Evolutionary conservation across 306 rosid genomes (phyloP), one percentile per base, ranked within the genome.

Genomic region (Castanea crenata): DNA sequence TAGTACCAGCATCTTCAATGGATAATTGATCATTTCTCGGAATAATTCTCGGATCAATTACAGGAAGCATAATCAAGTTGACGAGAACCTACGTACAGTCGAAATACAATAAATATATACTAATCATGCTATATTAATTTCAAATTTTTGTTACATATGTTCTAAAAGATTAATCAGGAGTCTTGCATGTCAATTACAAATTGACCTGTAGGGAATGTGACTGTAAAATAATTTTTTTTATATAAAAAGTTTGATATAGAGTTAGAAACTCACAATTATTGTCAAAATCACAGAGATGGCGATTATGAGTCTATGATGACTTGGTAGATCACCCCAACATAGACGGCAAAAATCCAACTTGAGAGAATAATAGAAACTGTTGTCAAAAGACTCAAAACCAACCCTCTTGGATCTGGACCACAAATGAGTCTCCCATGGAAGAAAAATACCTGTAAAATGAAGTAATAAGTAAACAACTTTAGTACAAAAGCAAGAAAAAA

Each of bases 331-430:
- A 61, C 72, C 55, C 80, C 85, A 25, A 83, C 67, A 54, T 81
- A 78, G 27, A 44, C 14, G 62, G 68, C 68, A 73, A 83, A 83
- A 51, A 81, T 78, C 84, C 84, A 81, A 83, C 85, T 78, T 20
- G 86, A 67, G 35, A 86, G 79, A 73, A 83, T 18, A 51, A 83
- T 54, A 8, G 84, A 83, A 83, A 73, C 65, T 44, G 80, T 41
- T 27, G 82, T 81, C 69, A 76, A 23, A 23, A 23, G 23, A 23
- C 23, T 23, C 23, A 23, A 73, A 73, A 76, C 65, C 70, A 80
- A 79, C 69, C 82, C 82, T 73, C 81, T 83, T 69, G 83, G 79
- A 72, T 86, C 83, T 4, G 83, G 83, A 27, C 87, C 83, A 80
- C 82, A 86, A 16, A 83, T 32, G 21, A 80, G 35, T 78, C 81